phyloP scores from a whole-genome alignment of 2,329 filamentous ascomycete species.

The Diplodia intermedia region DNA sequence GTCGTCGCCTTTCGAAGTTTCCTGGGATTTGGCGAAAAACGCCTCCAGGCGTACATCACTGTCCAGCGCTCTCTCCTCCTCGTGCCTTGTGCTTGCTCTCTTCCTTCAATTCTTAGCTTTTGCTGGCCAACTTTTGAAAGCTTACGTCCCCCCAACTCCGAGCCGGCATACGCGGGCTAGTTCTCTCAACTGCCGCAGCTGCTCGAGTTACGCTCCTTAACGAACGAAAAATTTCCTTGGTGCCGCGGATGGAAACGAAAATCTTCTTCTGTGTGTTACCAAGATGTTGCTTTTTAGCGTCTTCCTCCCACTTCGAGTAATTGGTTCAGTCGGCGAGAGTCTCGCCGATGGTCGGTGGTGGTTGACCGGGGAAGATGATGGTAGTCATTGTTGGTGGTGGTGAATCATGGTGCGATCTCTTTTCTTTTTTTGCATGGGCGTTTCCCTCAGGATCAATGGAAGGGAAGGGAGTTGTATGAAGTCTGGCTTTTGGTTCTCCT shows the following conservation, averaged over 20 bases:
- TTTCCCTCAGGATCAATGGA: neutral
- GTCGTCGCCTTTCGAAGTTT: neutral
- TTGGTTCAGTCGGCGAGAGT: neutral
- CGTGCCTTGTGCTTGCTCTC: neutral
- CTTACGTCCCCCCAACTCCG: neutral
- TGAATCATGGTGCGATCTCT: neutral
- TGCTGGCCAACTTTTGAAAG: conserved; percentile 7
- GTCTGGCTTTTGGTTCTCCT: neutral
- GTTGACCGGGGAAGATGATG: neutral
- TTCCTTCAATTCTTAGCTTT: neutral
- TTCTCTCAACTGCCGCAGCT: neutral
- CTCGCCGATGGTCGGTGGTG: neutral
- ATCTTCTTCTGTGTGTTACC: conserved; percentile 9
- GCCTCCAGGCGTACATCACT: conserved; percentile 14
- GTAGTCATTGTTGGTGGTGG: conserved; percentile 1
- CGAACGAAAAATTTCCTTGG: conserved; percentile 9
- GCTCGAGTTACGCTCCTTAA: conserved; percentile 5
- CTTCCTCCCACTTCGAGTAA: conserved; percentile 6
- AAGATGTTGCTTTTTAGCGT: neutral
- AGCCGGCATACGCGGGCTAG: neutral
- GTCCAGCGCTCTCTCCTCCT: neutral
- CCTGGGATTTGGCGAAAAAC: neutral
- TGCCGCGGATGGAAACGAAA: conserved; percentile 8
- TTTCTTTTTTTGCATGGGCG: neutral
- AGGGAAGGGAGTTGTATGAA: neutral